A percentile compares a stretch with the other conserved stretches of the same genome.
Evolutionary conservation across 495 filamentous ascomycete genomes (phyloP).

Genomic region (Jackrogersella multiformis): DNA sequence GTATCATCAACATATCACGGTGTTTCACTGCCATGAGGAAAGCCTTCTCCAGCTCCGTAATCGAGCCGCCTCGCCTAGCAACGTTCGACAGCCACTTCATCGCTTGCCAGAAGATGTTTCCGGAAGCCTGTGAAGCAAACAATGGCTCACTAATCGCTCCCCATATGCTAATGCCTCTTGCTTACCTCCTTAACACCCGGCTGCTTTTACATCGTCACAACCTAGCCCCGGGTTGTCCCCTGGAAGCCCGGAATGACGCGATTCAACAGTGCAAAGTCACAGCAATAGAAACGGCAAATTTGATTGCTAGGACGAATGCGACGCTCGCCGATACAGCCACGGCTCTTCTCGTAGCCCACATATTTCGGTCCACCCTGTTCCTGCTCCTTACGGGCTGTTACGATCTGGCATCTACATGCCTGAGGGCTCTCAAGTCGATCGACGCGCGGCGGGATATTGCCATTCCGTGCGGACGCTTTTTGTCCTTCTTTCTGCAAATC

Average conservation of each 20-base stretch:
- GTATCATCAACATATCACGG: slow-evolving; percentile 83
- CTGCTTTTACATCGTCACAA: slow-evolving; percentile 92
- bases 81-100: slow-evolving; percentile 86
- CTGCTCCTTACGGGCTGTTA: slow-evolving; percentile 78
- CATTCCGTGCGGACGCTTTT: slow-evolving; percentile 79
- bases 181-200: slow-evolving; percentile 83
- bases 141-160: slow-evolving; percentile 75
- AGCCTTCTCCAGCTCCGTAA: slow-evolving; percentile 71
- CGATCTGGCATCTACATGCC: slow-evolving; percentile 73
- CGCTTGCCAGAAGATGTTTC: slow-evolving; percentile 77
- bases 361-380: slow-evolving; percentile 89
- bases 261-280: slow-evolving; percentile 79
- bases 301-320: slow-evolving; percentile 70
- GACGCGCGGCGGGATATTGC: slow-evolving; percentile 75
- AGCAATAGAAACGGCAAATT: slow-evolving; percentile 77
- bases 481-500: slow-evolving; percentile 81
- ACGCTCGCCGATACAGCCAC: slow-evolving; percentile 56
- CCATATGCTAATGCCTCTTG: slow-evolving; percentile 72
- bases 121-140: slow-evolving; percentile 71
- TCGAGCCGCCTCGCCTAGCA: slow-evolving; percentile 74
- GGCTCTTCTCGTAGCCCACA: slow-evolving; percentile 74
- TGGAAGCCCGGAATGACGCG: slow-evolving; percentile 71
- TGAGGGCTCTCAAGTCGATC: slow-evolving; percentile 74
- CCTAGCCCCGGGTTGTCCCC: slow-evolving; percentile 74
- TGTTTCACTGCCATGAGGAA: slow-evolving; percentile 81